Conservation (phyloP, 108 stramenopile genomes). For the Nitzschia sp. region DNA sequence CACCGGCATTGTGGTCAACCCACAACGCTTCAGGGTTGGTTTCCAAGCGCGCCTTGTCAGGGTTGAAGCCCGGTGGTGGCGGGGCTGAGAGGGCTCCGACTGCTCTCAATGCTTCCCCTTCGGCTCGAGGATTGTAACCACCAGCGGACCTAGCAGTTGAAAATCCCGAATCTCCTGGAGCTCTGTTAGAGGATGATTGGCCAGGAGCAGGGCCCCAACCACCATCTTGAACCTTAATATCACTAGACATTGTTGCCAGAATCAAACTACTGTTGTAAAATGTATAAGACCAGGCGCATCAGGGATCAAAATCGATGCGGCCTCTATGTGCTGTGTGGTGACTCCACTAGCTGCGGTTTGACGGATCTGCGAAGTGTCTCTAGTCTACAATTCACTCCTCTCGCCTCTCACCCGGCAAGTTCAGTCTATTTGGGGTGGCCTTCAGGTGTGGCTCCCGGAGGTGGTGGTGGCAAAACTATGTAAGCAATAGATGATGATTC, state of each 20-base stretch:
- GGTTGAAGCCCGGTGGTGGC: slow-evolving; percentile 21
- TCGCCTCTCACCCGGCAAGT: too few relatives aligned
- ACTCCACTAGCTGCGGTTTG: too few relatives aligned
- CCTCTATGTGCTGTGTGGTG: neutral
- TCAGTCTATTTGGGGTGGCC: too few relatives aligned
- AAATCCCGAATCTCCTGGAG: neutral
- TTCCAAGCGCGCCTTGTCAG: neutral
- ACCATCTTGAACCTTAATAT: slow-evolving; percentile 4
- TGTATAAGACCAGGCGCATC: neutral
- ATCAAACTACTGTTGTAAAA: neutral
- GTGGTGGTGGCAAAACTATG: too few relatives aligned
- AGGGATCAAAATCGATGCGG: slow-evolving; percentile 11
- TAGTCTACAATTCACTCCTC: too few relatives aligned
- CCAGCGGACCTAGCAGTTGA: neutral
- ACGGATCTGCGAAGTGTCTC: too few relatives aligned
- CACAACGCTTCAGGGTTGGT: neutral
- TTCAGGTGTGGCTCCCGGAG: too few relatives aligned
- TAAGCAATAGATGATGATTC: too few relatives aligned
- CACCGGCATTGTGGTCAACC: neutral
- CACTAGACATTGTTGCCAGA: neutral
- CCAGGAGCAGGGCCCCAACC: slow-evolving; percentile 8
- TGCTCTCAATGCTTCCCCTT: slow-evolving; percentile 9
- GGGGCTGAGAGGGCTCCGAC: slow-evolving; percentile 13
- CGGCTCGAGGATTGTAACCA: neutral
- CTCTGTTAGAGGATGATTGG: neutral